Evolutionary conservation across 2,329 filamentous ascomycete genomes (phyloP).

Genomic region (Ascochyta rabiei): DNA sequence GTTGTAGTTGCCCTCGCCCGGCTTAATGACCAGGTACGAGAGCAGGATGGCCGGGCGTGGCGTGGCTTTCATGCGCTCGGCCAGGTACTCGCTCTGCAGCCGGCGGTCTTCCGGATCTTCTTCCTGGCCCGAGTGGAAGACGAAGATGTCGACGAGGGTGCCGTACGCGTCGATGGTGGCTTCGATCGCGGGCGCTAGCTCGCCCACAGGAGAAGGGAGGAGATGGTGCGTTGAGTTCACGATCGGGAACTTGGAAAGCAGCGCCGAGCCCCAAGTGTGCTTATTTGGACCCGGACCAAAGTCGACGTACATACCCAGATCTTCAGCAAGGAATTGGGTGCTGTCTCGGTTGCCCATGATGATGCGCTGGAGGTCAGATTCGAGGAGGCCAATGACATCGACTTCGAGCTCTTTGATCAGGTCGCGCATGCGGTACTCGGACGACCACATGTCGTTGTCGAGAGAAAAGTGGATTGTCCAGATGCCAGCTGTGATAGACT

Average conservation of each 20-base stretch:
- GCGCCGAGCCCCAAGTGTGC: slow-evolving; percentile 93
- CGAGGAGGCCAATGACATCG: slow-evolving; percentile 94
- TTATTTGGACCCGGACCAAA: slow-evolving; percentile 98
- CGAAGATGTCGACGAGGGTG: slow-evolving; percentile 87
- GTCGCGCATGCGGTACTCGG: slow-evolving; percentile 90
- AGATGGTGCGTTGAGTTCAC: slow-evolving; percentile 96
- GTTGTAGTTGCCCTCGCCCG: slow-evolving; percentile 92
- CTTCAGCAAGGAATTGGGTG: slow-evolving; percentile 92
- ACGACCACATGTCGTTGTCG: slow-evolving; percentile 99
- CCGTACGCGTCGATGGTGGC: slow-evolving; percentile 96
- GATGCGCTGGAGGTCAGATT: slow-evolving; percentile 92
- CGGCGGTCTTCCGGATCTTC: slow-evolving; percentile 92
- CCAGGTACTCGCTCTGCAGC: slow-evolving; percentile 83
- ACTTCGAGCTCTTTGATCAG: slow-evolving; percentile 91
- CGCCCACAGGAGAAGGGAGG: slow-evolving; percentile 88
- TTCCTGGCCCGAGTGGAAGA: slow-evolving; percentile 98
- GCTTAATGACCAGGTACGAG: slow-evolving; percentile 90
- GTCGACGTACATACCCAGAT: slow-evolving; percentile 98
- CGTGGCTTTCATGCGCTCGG: slow-evolving; percentile 84
- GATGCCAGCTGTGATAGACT: slow-evolving; percentile 89
- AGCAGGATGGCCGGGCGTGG: slow-evolving; percentile 82
- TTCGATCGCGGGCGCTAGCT: slow-evolving; percentile 93
- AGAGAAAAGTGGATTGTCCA: slow-evolving; percentile 99
- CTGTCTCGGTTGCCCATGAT: slow-evolving; percentile 99
- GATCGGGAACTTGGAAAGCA: slow-evolving; percentile 97